Conservation (phyloP, 352 stramenopile genomes). For the Globisporangium perplexum region DNA sequence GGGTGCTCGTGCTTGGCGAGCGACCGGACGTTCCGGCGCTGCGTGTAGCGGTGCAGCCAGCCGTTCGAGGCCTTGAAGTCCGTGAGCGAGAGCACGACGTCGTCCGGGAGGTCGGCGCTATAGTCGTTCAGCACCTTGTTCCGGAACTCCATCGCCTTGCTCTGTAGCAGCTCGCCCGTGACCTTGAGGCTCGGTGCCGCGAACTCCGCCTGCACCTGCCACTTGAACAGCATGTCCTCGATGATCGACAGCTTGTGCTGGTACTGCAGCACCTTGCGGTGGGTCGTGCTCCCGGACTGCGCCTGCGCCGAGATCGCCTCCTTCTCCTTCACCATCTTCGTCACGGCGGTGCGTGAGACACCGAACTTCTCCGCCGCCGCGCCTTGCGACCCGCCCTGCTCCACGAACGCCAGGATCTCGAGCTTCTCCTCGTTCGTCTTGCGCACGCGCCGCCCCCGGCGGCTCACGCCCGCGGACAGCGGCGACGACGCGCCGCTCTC, state of each 20-base stretch:
- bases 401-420: constrained; percentile 75
- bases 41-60: constrained; percentile 75
- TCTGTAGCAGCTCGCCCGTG: constrained; percentile 70
- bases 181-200: constrained; percentile 60
- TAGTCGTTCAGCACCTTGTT: constrained; percentile 79
- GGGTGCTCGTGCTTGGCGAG: constrained; percentile 32
- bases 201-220: constrained; percentile 75
- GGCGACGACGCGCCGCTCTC: background rate
- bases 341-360: constrained; percentile 75
- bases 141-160: constrained; percentile 75
- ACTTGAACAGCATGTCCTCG: constrained; percentile 84
- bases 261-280: constrained; percentile 77
- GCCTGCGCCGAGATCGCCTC: constrained; percentile 66
- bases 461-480: background rate
- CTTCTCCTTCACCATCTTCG: constrained; percentile 85
- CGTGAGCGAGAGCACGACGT: constrained; percentile 72
- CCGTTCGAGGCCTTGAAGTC: constrained; percentile 85
- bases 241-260: constrained; percentile 83
- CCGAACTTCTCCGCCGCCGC: constrained; percentile 75
- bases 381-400: constrained; percentile 70
- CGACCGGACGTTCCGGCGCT: constrained; percentile 62
- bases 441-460: constrained; percentile 59
- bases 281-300: constrained; percentile 59
- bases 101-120: constrained; percentile 53
- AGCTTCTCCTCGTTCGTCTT: constrained; percentile 85